phyloP scores from a whole-genome alignment of 1,139 yeast genomes.

The Lodderomyces jiufengensis region DNA sequence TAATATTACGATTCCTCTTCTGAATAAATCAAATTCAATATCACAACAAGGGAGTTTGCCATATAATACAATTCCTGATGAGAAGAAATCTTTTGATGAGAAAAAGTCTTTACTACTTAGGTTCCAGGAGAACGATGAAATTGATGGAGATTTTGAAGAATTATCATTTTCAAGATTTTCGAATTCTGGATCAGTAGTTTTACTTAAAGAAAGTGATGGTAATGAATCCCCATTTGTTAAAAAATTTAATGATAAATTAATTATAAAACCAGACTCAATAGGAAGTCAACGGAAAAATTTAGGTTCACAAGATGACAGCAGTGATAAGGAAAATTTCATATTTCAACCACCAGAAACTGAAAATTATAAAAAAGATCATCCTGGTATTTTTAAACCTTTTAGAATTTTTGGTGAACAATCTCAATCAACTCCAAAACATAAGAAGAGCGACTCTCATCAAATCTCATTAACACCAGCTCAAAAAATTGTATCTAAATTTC shows the following conservation, averaged over 20 bases:
- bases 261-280: too few species aligned
- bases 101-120: constrained; percentile 12
- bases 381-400: constrained; percentile 3
- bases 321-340: background rate
- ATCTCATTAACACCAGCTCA: constrained; percentile 56
- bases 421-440: constrained; percentile 19
- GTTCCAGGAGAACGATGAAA: constrained; percentile 16
- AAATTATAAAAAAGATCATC: constrained; percentile 2
- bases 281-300: constrained; percentile 11
- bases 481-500: constrained; percentile 40
- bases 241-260: too few species aligned
- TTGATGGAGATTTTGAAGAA: constrained; percentile 21
- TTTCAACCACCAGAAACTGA: constrained; percentile 4
- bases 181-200: constrained; percentile 11
- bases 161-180: constrained; percentile 40
- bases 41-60: background rate
- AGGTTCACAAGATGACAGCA: background rate
- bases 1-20: constrained; percentile 6
- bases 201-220: background rate
- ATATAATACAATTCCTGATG: too few species aligned
- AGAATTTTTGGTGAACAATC: constrained; percentile 2
- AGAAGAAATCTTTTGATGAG: constrained; percentile 1
- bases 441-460: constrained; percentile 34
- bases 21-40: constrained; percentile 4
- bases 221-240: constrained; percentile 28